Conservation (phyloP, 2,329 filamentous ascomycete species). For the Beauveria rudraprayagi region DNA sequence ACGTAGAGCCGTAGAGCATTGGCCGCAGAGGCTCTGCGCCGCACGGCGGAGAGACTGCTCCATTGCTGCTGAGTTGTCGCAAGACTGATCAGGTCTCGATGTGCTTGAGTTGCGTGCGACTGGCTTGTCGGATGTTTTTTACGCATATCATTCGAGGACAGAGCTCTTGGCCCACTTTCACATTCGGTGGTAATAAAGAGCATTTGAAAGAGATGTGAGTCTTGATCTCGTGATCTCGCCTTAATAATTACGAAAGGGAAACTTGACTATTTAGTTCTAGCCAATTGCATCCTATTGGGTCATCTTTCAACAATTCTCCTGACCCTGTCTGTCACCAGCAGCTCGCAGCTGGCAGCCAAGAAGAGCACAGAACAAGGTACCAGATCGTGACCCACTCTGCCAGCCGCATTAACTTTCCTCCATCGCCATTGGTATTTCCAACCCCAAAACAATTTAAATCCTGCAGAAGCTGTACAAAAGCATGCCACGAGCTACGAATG, state of each 20-base stretch:
- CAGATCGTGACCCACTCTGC: background rate
- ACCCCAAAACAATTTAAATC: conserved; percentile 10
- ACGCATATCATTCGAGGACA: background rate
- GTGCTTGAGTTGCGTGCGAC: conserved; percentile 11
- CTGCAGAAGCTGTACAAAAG: conserved; percentile 3
- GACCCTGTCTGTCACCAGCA: background rate
- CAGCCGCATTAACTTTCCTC: conserved; percentile 13
- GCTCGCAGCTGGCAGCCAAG: background rate
- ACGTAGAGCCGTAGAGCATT: conserved; percentile 29
- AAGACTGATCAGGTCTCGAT: conserved; percentile 9
- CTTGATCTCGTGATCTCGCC: background rate
- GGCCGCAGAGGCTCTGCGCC: conserved; percentile 31
- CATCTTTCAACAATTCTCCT: background rate
- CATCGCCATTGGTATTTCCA: background rate
- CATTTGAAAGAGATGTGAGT: background rate
- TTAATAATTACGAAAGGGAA: background rate
- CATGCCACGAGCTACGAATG: conserved; percentile 11
- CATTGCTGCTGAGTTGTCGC: conserved; percentile 19
- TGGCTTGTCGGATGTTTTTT: conserved; percentile 6
- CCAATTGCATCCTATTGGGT: background rate
- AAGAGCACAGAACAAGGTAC: background rate
- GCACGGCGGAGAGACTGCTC: conserved; percentile 33
- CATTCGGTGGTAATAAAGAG: background rate
- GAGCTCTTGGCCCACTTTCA: conserved; percentile 6
- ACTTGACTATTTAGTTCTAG: background rate